Base-by-base conservation (phyloP, 352 stramenopile species). In the Globisporangium viniferum region DNA sequence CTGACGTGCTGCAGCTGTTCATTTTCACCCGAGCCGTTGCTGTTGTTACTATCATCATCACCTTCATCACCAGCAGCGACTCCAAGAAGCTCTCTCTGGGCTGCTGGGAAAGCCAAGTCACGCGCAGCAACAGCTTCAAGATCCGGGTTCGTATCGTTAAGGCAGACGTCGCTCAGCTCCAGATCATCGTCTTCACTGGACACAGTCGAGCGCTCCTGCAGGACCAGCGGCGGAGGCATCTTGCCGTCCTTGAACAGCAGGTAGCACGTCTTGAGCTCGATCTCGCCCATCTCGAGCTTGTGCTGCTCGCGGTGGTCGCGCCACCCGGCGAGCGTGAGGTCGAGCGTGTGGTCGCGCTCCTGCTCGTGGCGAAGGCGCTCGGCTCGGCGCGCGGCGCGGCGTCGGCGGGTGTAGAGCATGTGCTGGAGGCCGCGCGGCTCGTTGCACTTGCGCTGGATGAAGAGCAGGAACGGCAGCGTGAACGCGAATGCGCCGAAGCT, bases 381-480 rank as follows among this genome's bases (percentile, higher is more conserved):
- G 31, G 22, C 44, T 20, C 41, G 59, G 10, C 31, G 57, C 24
- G 56, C 24, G 22, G 33, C 56, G 18, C 33, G 51, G 1, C 15
- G 27, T 6, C 33, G 36, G n/a, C 59, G 49, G 51, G 63, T 63
- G 29, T 77, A 62, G 14, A 75, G 51, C 59, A 59, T 64, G 15
- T 57, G 55, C 29, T 74, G 73, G 14, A 70, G 39, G 35, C 62
- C 68, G 22, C 68, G 65, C 36, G 48, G 64, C 67, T 86, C 78
- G 55, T 68, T 67, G 48, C 70, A 79, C 41, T 70, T 74, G 59
- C 74, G 72, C 64, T 86, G 78, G 56, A 73, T 63, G 61, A 72
- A 82, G n/a, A 86, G 75, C 62, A 82, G 60, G 27, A 74, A 31
- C 59, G 79, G 76, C 60, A 86, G 63, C 53, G 57, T 53, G 24